Conservation (phyloP, 345 rosid species). For the Pugionium dolabratum region DNA sequence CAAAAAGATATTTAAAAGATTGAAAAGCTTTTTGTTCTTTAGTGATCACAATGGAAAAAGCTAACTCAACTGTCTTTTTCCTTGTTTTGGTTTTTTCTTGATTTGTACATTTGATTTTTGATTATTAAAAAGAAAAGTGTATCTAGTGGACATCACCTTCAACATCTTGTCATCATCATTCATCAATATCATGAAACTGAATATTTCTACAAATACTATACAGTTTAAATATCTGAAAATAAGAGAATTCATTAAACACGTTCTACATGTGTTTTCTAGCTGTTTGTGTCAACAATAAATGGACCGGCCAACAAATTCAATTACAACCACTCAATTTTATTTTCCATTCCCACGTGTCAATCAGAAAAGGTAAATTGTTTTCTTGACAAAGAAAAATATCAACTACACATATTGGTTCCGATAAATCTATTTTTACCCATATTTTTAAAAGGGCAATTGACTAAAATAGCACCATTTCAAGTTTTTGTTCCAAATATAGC, state of each 20-base stretch:
- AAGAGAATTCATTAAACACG: slow-evolving; percentile 19
- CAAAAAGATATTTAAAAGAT: neutral
- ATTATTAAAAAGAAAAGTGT: neutral
- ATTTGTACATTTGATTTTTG: slow-evolving; percentile 7
- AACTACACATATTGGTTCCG: too few species aligned
- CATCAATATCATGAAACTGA: neutral
- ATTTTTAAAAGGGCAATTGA: too few species aligned
- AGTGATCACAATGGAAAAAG: neutral
- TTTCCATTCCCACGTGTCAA: slow-evolving; percentile 21
- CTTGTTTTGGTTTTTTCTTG: neutral
- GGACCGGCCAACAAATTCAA: slow-evolving; percentile 40
- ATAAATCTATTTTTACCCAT: too few species aligned
- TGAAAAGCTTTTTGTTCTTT: neutral
- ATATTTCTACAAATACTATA: slow-evolving; percentile 9
- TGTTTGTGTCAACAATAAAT: slow-evolving; percentile 30
- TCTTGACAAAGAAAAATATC: too few species aligned
- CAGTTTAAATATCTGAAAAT: neutral
- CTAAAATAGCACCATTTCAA: too few species aligned
- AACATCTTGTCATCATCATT: slow-evolving; percentile 13
- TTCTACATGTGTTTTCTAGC: slow-evolving; percentile 26
- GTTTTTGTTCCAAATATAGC: too few species aligned
- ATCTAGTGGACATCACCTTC: slow-evolving; percentile 23
- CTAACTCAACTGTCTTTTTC: neutral
- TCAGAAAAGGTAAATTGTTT: too few species aligned
- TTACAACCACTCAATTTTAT: slow-evolving; percentile 20